Percentiles rank a stretch among this genome's conserved stretches.
Conservation (phyloP, 352 stramenopile genomes). For the Halophytophthora batemanensis region DNA sequence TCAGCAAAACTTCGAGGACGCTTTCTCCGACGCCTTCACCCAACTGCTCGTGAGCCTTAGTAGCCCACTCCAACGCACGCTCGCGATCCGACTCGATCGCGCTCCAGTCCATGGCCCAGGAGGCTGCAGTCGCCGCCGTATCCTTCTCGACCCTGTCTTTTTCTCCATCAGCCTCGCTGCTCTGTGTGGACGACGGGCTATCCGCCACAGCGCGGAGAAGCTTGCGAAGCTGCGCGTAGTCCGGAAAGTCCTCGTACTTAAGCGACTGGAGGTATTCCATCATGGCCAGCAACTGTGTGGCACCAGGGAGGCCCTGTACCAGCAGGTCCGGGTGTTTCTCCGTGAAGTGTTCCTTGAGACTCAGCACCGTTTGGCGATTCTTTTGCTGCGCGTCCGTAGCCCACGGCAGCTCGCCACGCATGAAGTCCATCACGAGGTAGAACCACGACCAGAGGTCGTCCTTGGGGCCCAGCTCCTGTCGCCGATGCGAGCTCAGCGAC, state of each 20-base stretch:
- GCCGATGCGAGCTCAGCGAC: slow-evolving; percentile 77
- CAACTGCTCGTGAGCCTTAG: slow-evolving; percentile 44
- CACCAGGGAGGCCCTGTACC: slow-evolving; percentile 70
- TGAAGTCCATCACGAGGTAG: slow-evolving; percentile 87
- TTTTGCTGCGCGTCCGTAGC: slow-evolving; percentile 80
- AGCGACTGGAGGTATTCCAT: slow-evolving; percentile 75
- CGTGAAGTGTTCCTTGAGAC: slow-evolving; percentile 82
- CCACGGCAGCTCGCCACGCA: slow-evolving; percentile 84
- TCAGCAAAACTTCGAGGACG: slow-evolving; percentile 48
- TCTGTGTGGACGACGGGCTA: slow-evolving; percentile 23
- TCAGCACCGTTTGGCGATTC: slow-evolving; percentile 76
- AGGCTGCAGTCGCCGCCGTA: slow-evolving; percentile 9
- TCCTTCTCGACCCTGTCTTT: slow-evolving; percentile 19
- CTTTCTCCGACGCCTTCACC: slow-evolving; percentile 27
- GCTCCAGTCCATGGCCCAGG: slow-evolving; percentile 26
- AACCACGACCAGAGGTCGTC: slow-evolving; percentile 90
- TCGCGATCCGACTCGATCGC: slow-evolving; percentile 37
- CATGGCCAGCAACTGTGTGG: slow-evolving; percentile 65
- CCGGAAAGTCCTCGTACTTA: slow-evolving; percentile 68
- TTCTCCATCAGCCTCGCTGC: slow-evolving; percentile 29
- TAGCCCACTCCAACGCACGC: slow-evolving; percentile 52
- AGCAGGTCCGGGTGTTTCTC: slow-evolving; percentile 65
- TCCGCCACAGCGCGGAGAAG: slow-evolving; percentile 26
- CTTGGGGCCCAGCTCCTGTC: slow-evolving; percentile 76
- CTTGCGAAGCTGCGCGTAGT: slow-evolving; percentile 51